Conservation (phyloP, 768 basidiomycete species). For the Hericium erinaceus region DNA sequence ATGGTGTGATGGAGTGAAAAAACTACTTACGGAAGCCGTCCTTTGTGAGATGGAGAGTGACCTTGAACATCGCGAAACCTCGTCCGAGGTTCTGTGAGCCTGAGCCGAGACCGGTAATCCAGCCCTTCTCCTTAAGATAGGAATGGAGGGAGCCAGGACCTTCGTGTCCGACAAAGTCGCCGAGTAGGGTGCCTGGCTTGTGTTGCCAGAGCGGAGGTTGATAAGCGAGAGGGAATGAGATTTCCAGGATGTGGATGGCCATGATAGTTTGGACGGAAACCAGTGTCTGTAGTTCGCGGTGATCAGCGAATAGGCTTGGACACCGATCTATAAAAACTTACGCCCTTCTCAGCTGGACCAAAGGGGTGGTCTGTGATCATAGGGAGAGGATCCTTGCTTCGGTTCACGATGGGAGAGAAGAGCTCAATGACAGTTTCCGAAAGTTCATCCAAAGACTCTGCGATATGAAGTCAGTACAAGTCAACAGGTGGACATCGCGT, state of each 20-base stretch:
- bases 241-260: conserved; percentile 75
- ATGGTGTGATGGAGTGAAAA: conserved; percentile 4
- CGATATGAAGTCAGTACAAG: not conserved
- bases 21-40: conserved; percentile 71
- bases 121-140: conserved; percentile 82
- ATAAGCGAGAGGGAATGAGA: conserved; percentile 71
- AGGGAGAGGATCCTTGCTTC: conserved; percentile 48
- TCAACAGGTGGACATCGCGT: not conserved
- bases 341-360: conserved; percentile 61
- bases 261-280: conserved; percentile 86
- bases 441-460: conserved; percentile 72
- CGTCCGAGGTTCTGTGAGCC: conserved; percentile 65
- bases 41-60: conserved; percentile 71
- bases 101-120: conserved; percentile 67
- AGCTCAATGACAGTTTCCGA: conserved; percentile 48
- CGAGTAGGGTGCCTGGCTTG: conserved; percentile 69
- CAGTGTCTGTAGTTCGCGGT: conserved; percentile 43
- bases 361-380: conserved; percentile 68
- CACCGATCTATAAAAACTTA: conserved; percentile 28
- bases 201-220: conserved; percentile 66
- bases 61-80: conserved; percentile 85
- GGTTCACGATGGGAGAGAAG: conserved; percentile 68
- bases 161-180: conserved; percentile 86
- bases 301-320: not conserved
- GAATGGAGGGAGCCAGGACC: conserved; percentile 87